Evolutionary conservation across 83 land plant genomes (phyloP).

Genomic region (Picea abies): DNA sequence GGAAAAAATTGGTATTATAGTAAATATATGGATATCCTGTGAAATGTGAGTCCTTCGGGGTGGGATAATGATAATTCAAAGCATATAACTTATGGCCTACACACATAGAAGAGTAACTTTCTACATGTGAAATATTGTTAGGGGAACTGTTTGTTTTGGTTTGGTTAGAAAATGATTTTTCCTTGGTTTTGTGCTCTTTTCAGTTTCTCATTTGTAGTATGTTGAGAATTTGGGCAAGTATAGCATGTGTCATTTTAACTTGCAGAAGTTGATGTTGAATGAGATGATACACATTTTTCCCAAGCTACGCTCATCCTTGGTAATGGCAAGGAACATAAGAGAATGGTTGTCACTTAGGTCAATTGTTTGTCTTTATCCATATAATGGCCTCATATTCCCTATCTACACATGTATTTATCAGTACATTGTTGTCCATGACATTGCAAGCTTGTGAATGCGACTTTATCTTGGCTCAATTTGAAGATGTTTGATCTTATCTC

Average conservation of each 20-base stretch:
- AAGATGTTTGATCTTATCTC: too few relatives aligned
- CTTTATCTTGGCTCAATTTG: too few relatives aligned
- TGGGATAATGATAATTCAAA: background rate
- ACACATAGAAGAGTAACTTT: background rate
- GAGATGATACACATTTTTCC: conserved; percentile 74
- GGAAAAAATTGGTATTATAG: too few relatives aligned
- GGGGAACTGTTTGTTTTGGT: background rate
- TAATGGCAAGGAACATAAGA: conserved; percentile 67
- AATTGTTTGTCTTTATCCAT: too few relatives aligned
- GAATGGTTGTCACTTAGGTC: too few relatives aligned
- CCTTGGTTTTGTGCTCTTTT: background rate
- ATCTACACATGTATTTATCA: too few relatives aligned
- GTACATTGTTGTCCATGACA: too few relatives aligned
- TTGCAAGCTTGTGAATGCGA: too few relatives aligned
- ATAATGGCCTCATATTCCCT: too few relatives aligned
- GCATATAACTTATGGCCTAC: background rate
- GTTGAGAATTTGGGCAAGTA: background rate
- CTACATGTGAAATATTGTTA: background rate
- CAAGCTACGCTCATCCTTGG: conserved; percentile 67
- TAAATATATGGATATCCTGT: too few relatives aligned
- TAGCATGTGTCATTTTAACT: too few relatives aligned
- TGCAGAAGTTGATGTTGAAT: conserved; percentile 93
- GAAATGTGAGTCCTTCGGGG: too few relatives aligned
- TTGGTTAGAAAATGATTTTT: background rate
- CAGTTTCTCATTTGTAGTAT: background rate